Evolutionary conservation across 2,329 filamentous ascomycete species (phyloP), one percentile per base, ranked within the genome.

Genomic region (Hypoxylon sp.): DNA sequence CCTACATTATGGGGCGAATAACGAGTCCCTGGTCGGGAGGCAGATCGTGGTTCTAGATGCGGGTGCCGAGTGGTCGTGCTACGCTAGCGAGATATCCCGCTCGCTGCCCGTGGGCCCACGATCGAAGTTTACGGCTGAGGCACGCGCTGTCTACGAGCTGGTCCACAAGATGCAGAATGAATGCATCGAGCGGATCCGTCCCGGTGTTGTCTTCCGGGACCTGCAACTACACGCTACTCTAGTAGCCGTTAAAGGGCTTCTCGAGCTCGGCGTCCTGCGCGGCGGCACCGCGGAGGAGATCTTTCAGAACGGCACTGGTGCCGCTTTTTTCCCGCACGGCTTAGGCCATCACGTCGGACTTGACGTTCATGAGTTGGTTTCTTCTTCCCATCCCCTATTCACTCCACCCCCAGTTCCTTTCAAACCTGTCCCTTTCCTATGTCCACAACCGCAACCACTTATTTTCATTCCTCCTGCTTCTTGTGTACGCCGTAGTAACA

Each of bases 51-150:
- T 97, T 19, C 83, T 99, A 3, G 95, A 99, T 77, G 94, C 95
- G 1, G 94, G 93, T 2, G 91, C 90, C 71, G 95, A 98, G 79
- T 97, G 90, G 80, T 82, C 89, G 52, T 90, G 91, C 73, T 98
- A 99, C 78, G 93, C 93, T 30, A 92, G 91, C 63, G 95, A 98
- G 79, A 89, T 98, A 28, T 98, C 96, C 0, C 89, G 95, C 38
- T 96, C 94, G 0, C 89, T 98, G 71, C 95, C 95, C 3, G 81
- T 98, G 21, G 87, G 85, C 13, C 5, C 65, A 13, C 68, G 70
- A 1, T 63, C 65, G 19, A 63, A 68, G 0, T 97, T 93, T 72
- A 87, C 88, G 0, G 78, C 84, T 13, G 91, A 95, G 77, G 90
- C 90, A 0, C 85, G 86, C 51, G 86, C 88, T 9, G 90, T 98